Conservation (phyloP, 2,329 filamentous ascomycete species). For the Diaporthe humulicola region DNA sequence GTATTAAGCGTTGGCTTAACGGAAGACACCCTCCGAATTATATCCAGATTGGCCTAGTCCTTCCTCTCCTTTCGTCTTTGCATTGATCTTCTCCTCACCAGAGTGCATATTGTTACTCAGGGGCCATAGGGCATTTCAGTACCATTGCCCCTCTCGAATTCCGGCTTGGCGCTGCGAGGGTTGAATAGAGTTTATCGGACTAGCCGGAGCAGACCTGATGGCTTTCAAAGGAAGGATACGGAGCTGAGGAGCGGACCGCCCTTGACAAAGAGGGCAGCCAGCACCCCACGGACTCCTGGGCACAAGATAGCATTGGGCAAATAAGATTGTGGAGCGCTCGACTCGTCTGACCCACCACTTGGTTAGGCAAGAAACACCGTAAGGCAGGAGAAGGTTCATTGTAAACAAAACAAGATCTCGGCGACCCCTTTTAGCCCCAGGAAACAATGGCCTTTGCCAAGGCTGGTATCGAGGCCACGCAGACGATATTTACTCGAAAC, state of each 20-base stretch:
- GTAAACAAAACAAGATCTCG: conserved; percentile 3
- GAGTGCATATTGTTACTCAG: conserved; percentile 2
- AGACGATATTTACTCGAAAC: conserved; percentile 5
- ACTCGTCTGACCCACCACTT: conserved; percentile 10
- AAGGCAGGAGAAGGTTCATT: background rate
- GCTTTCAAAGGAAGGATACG: background rate
- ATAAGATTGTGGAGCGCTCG: background rate
- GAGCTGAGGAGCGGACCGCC: too few relatives aligned
- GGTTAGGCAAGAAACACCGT: background rate
- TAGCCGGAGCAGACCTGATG: background rate
- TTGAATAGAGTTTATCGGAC: conserved; percentile 7
- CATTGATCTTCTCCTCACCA: background rate
- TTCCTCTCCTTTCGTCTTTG: background rate
- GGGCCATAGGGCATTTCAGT: conserved; percentile 4
- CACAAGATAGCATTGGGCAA: background rate
- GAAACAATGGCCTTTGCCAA: conserved; percentile 1
- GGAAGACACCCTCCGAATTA: conserved; percentile 14
- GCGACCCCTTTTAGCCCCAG: conserved; percentile 14
- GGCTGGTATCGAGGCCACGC: background rate
- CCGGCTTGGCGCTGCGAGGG: conserved; percentile 2
- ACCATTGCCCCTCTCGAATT: conserved; percentile 9
- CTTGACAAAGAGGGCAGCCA: background rate
- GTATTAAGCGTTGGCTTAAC: background rate
- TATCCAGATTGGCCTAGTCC: background rate
- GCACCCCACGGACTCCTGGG: background rate